Base-by-base conservation (phyloP, 202 grass and related monocot species). In the Sporobolus alterniflorus region DNA sequence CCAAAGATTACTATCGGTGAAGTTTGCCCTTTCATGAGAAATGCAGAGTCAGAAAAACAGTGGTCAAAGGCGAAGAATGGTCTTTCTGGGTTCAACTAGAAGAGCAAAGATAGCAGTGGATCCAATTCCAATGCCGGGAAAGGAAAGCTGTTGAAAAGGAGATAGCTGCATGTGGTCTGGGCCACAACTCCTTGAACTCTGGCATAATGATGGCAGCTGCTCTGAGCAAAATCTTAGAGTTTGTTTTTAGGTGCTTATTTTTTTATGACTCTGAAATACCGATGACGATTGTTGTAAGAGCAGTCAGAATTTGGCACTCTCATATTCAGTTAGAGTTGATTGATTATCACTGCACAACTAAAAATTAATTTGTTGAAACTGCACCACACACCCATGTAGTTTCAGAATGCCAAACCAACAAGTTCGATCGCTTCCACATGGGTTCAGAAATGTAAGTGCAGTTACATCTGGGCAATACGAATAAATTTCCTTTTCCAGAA, bases 21-120 rank as follows among this genome's bases (percentile, higher is more conserved):
- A 86, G 96, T 99, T 32, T 99, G 93, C 69, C 89, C 93, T 54
- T 99, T 92, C 78, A 99, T 96, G 93, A 93, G 91, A 87, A 96
- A 76, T 61, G 47, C 69, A 4, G 82, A 96, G 55, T 99, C 96
- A 3, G 75, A 94, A 68, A 92, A 96, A 77, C 85, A 91, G 60
- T 96, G 91, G 89, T 90, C 86, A 21, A 96, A 90, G 63, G 88
- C 93, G 24, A 96, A 96, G 80, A 83, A 83, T 79, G 86, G 74
- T 82, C 47, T 96, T 47, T 82, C 77, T 65, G 89, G 93, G 54
- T 92, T 96, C 71, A 75, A 76, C 55, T 92, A 99, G 77, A 96
- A 86, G 70, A 85, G 79, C 15, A 83, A 72, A 2, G 92, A 83
- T 48, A 84, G n/a, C 75, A 84, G 36, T 7, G 81, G 64, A 86